These are phyloP conservation scores for Parsonsia alboflavescens DNA, from an alignment of 257 asterid genomes.

Conservation along the genomic window DNA sequence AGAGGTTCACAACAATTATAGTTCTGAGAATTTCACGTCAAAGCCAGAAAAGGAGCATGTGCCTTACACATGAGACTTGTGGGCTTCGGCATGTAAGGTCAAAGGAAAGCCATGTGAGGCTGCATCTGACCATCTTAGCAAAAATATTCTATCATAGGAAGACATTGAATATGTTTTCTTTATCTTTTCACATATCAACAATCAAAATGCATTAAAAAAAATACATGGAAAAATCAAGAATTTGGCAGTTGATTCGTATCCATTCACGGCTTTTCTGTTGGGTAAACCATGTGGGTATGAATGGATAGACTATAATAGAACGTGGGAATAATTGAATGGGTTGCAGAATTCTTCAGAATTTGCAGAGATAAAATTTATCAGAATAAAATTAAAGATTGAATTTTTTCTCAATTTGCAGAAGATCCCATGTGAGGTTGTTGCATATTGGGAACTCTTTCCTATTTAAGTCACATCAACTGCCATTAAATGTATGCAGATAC, in stretches of 20 bases:
- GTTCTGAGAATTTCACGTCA: slow-evolving; percentile 15
- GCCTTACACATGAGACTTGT: slow-evolving; percentile 24
- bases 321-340: slow-evolving; percentile 37
- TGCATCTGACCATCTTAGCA: slow-evolving; percentile 18
- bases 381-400: neutral
- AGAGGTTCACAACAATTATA: neutral
- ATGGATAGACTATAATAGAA: slow-evolving; percentile 16
- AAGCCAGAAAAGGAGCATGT: slow-evolving; percentile 17
- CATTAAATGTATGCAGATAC: slow-evolving; percentile 10
- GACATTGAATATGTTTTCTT: slow-evolving; percentile 17
- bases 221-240: neutral
- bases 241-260: slow-evolving; percentile 19
- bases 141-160: slow-evolving; percentile 3
- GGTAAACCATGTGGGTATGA: slow-evolving; percentile 27
- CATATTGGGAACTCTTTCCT: slow-evolving; percentile 14
- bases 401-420: slow-evolving; percentile 18
- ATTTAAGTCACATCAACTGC: slow-evolving; percentile 17
- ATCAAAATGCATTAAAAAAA: slow-evolving; percentile 1
- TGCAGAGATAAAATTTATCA: neutral
- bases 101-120: slow-evolving; percentile 38
- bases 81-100: slow-evolving; percentile 27
- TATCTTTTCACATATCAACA: neutral
- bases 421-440: slow-evolving; percentile 42
- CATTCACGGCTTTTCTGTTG: slow-evolving; percentile 19
- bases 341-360: slow-evolving; percentile 19